A percentile compares a stretch with the other conserved stretches of the same genome.
phyloP scores from a whole-genome alignment of 1,284 basidiomycete genomes.

The Pseudozyma tsukubaensis region DNA sequence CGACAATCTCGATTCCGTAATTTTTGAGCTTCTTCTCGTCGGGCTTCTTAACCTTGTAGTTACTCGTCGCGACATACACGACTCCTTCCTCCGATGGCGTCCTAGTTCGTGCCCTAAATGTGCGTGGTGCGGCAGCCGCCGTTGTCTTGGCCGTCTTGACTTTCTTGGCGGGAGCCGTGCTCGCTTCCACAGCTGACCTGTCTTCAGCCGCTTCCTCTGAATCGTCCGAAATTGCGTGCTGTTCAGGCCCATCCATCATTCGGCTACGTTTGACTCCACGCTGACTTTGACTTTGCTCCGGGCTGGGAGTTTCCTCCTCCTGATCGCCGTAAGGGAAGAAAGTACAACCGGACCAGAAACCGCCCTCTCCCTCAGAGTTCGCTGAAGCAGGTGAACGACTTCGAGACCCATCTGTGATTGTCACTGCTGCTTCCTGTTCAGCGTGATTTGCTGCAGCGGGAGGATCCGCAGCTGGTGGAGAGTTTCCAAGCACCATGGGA shows the following conservation, averaged over 20 bases:
- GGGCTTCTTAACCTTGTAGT: conserved; percentile 37
- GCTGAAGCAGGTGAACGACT: too few relatives aligned
- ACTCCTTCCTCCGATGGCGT: not conserved
- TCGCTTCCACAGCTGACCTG: not conserved
- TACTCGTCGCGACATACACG: conserved; percentile 28
- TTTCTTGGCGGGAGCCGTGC: not conserved
- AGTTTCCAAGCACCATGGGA: too few relatives aligned
- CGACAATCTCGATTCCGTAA: conserved; percentile 32
- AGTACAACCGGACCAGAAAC: too few relatives aligned
- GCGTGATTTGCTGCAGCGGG: too few relatives aligned
- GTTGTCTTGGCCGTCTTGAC: not conserved
- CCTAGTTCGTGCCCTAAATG: too few relatives aligned
- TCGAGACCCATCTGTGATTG: too few relatives aligned
- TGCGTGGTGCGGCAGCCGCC: too few relatives aligned
- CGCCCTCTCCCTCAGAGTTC: too few relatives aligned
- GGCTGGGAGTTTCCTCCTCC: not conserved
- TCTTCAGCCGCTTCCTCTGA: conserved; percentile 2
- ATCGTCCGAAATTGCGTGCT: not conserved
- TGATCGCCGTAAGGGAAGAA: too few relatives aligned
- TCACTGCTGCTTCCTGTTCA: too few relatives aligned
- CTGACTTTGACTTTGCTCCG: not conserved
- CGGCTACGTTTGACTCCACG: not conserved
- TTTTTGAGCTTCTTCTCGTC: conserved; percentile 30
- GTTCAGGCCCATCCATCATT: not conserved
- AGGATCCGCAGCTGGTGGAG: too few relatives aligned